A percentile compares a stretch with the other conserved stretches of the same genome.
phyloP scores from a whole-genome alignment of 371 early-diverging fungal genomes.

The Mucor racemosus region DNA sequence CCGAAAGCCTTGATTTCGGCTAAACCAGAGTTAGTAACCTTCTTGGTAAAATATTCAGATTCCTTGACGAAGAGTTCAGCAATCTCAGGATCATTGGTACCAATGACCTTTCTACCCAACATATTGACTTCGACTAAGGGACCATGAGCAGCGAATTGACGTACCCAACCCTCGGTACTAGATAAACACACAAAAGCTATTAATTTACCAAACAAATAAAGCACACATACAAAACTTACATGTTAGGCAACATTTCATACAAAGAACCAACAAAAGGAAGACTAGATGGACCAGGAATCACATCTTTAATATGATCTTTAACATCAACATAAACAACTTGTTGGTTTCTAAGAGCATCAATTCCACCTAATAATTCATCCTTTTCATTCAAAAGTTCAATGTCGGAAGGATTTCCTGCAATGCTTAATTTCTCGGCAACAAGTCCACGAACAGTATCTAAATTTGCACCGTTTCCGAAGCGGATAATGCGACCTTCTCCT shows the following conservation, averaged over 20 bases:
- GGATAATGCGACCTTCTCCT: slow-evolving; percentile 37
- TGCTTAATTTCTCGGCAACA: slow-evolving; percentile 36
- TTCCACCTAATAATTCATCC: slow-evolving; percentile 22
- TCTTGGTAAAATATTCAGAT: slow-evolving; percentile 49
- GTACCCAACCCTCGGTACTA: slow-evolving; percentile 34
- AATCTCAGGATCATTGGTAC: slow-evolving; percentile 41
- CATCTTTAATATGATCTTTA: slow-evolving; percentile 28
- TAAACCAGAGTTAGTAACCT: slow-evolving; percentile 26
- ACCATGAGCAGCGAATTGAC: slow-evolving; percentile 35
- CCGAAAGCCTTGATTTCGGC: slow-evolving; percentile 39
- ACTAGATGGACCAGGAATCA: slow-evolving; percentile 35
- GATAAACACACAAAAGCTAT: not conserved
- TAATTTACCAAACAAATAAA: not conserved
- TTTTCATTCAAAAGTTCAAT: slow-evolving; percentile 22
- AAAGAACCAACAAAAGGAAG: slow-evolving; percentile 44
- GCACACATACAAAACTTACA: slow-evolving; percentile 24
- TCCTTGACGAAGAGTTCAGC: slow-evolving; percentile 45
- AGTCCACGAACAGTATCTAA: slow-evolving; percentile 32
- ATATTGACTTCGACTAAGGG: slow-evolving; percentile 38
- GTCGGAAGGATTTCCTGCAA: slow-evolving; percentile 14
- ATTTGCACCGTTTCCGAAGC: slow-evolving; percentile 31
- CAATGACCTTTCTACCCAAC: slow-evolving; percentile 26
- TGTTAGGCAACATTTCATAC: slow-evolving; percentile 41
- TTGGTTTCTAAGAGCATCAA: slow-evolving; percentile 31
- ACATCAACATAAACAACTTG: slow-evolving; percentile 32